Percentiles rank a stretch among this genome's conserved stretches.
Conservation (phyloP, 176 grass and related monocot genomes). For the Urochloa ruziziensis region DNA sequence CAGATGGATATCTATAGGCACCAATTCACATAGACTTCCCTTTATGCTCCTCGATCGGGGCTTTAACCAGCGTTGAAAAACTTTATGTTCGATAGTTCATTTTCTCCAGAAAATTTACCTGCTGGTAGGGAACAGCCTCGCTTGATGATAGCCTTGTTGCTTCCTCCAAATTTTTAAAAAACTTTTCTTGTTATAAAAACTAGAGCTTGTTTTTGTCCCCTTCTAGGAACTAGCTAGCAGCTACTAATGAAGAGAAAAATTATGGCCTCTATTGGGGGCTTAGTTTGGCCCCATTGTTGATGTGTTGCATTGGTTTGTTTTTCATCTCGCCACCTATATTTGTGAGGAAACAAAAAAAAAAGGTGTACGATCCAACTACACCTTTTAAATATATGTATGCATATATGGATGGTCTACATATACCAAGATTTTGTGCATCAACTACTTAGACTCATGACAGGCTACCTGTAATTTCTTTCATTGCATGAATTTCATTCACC, state of each 20-base stretch:
- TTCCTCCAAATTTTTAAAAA: not conserved
- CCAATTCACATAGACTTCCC: too few relatives aligned
- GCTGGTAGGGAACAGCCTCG: not conserved
- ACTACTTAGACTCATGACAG: not conserved
- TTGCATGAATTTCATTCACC: not conserved
- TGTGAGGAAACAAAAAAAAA: not conserved
- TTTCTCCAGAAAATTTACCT: not conserved
- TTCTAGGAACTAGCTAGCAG: not conserved
- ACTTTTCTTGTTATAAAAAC: not conserved
- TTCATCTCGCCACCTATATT: not conserved
- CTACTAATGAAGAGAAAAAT: not conserved
- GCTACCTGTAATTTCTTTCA: not conserved
- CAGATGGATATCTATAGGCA: not conserved
- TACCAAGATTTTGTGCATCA: not conserved
- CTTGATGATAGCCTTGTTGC: not conserved
- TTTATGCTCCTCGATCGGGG: too few relatives aligned
- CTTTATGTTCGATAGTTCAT: not conserved
- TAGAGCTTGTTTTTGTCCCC: not conserved
- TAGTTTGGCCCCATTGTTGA: not conserved
- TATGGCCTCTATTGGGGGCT: not conserved
- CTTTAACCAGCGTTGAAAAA: not conserved
- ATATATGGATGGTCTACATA: not conserved
- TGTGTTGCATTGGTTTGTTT: conserved; percentile 30
- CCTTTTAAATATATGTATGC: not conserved
- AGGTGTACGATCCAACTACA: not conserved